Percentiles rank a stretch among this genome's conserved stretches.
phyloP scores from a whole-genome alignment of 257 asterid genomes.

The Scutellaria minor region DNA sequence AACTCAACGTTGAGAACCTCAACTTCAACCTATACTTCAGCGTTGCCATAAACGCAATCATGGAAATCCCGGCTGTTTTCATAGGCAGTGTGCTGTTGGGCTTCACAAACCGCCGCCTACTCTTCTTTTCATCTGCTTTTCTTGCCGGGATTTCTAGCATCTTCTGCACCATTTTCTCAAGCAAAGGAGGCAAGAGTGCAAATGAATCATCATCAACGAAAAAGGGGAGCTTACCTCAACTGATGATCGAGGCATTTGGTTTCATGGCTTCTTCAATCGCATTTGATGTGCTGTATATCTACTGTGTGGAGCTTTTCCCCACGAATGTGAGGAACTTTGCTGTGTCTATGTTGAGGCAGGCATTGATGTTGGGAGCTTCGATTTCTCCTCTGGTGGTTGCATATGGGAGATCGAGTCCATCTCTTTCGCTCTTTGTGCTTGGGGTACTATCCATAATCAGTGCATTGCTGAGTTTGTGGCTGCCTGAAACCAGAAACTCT shows the following conservation, averaged over 20 bases:
- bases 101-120: slow-evolving; percentile 46
- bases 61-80: slow-evolving; percentile 72
- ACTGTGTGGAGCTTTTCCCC: slow-evolving; percentile 62
- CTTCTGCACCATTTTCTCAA: slow-evolving; percentile 46
- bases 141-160: slow-evolving; percentile 47
- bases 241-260: slow-evolving; percentile 49
- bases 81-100: slow-evolving; percentile 54
- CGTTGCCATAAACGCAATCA: slow-evolving; percentile 57
- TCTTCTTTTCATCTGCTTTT: slow-evolving; percentile 51
- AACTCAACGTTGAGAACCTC: slow-evolving; percentile 66
- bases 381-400: slow-evolving; percentile 56
- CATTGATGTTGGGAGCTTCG: slow-evolving; percentile 60
- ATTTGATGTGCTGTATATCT: slow-evolving; percentile 56
- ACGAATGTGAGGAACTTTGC: slow-evolving; percentile 54
- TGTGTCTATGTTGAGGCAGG: slow-evolving; percentile 58
- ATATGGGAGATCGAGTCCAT: slow-evolving; percentile 52
- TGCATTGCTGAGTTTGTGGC: slow-evolving; percentile 53
- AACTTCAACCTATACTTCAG: slow-evolving; percentile 57
- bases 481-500: slow-evolving; percentile 56
- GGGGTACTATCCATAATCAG: slow-evolving; percentile 50
- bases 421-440: slow-evolving; percentile 45
- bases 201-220: neutral
- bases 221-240: slow-evolving; percentile 48
- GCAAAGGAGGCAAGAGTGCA: neutral
- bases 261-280: slow-evolving; percentile 62